Conservation (phyloP, 164 flowering plant species). For the Macadamia integrifolia region DNA sequence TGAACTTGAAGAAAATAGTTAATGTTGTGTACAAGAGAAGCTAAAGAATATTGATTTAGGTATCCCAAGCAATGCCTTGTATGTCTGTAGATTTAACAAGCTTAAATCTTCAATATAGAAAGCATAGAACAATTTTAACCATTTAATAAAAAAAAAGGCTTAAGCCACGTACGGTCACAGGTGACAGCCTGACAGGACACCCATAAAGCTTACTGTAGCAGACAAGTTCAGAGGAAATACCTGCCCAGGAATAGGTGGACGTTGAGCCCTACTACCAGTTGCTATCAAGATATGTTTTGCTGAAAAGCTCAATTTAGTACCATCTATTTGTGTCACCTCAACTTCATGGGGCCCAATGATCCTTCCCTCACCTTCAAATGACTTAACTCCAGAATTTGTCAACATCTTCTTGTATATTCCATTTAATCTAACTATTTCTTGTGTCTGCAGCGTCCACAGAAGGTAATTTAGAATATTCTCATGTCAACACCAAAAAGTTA, state of each 20-base stretch:
- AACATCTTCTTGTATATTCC: conserved; percentile 82
- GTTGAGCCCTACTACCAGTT: conserved; percentile 90
- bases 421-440: conserved; percentile 77
- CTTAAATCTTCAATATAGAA: no score
- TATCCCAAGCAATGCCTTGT: no score
- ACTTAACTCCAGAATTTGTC: conserved; percentile 83
- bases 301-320: conserved; percentile 64
- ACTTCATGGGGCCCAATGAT: conserved; percentile 83
- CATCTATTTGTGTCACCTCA: conserved; percentile 84
- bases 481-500: not conserved
- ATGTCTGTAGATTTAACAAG: no score
- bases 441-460: conserved; percentile 54
- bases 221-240: conserved; percentile 22
- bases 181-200: not conserved
- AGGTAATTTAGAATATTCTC: not conserved
- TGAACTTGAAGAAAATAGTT: no score
- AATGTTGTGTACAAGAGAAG: no score
- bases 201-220: not conserved
- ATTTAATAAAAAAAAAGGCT: no score
- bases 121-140: no score
- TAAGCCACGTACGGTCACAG: no score
- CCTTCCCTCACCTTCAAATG: conserved; percentile 93
- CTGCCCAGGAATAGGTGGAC: conserved; percentile 75
- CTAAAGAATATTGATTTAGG: no score
- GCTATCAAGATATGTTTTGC: conserved; percentile 91